These are phyloP conservation scores for Pichia sp. DNA, from an alignment of 1,139 yeast species.

Conservation along the genomic window DNA sequence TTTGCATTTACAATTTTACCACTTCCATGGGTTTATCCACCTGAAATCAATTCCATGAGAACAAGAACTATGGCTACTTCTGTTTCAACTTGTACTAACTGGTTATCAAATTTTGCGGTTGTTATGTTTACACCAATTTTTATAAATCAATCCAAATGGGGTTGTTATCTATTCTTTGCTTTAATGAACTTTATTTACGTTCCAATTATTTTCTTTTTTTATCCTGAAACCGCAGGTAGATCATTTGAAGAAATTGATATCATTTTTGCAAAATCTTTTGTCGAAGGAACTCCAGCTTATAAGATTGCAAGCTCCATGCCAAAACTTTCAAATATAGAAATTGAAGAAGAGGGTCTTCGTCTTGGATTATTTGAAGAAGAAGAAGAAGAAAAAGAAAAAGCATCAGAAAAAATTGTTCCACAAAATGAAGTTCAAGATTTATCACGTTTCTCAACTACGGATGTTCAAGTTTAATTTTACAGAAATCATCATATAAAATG, in stretches of 20 bases:
- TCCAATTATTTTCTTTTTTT: slow-evolving; percentile 59
- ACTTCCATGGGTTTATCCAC: slow-evolving; percentile 41
- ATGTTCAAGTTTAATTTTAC: too few relatives aligned
- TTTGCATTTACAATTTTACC: slow-evolving; percentile 36
- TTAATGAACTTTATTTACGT: slow-evolving; percentile 39
- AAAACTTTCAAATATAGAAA: slow-evolving; percentile 38
- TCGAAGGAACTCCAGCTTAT: slow-evolving; percentile 43
- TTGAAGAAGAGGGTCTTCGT: slow-evolving; percentile 42
- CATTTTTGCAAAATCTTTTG: slow-evolving; percentile 45
- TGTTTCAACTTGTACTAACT: slow-evolving; percentile 46
- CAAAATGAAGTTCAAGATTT: too few relatives aligned
- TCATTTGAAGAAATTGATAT: slow-evolving; percentile 58
- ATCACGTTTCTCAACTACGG: too few relatives aligned
- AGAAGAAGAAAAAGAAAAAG: neutral
- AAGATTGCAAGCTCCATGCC: slow-evolving; percentile 49
- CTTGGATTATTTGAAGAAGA: slow-evolving; percentile 46
- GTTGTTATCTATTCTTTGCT: slow-evolving; percentile 37
- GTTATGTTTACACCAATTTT: slow-evolving; percentile 46
- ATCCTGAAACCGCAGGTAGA: slow-evolving; percentile 62
- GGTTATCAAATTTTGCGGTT: slow-evolving; percentile 44
- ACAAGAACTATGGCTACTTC: slow-evolving; percentile 40
- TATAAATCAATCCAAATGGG: slow-evolving; percentile 37
- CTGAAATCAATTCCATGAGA: slow-evolving; percentile 40
- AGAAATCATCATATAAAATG: too few relatives aligned
- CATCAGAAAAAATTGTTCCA: too few relatives aligned